Evolutionary conservation across 305 asterid genomes (phyloP).

Genomic region (Plantago coronopus): DNA sequence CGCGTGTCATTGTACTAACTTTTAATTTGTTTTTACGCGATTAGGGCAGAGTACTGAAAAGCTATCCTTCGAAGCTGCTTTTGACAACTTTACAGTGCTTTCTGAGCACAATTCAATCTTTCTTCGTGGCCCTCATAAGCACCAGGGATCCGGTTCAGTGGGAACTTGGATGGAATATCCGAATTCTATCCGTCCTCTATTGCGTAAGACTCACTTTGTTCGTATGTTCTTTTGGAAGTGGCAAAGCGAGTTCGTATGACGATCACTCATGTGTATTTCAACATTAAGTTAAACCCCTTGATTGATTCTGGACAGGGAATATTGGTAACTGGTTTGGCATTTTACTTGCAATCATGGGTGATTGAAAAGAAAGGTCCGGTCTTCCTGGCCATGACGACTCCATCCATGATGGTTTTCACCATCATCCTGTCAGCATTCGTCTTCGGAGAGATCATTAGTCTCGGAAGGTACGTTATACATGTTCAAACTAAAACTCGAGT

Average conservation of each 20-base stretch:
- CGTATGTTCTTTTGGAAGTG: background rate
- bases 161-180: constrained; percentile 66
- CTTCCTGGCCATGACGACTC: constrained; percentile 70
- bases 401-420: constrained; percentile 57
- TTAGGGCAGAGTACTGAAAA: constrained; percentile 47
- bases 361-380: constrained; percentile 91
- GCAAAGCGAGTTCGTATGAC: no score
- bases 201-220: constrained; percentile 49
- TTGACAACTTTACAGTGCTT: constrained; percentile 68
- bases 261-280: no score
- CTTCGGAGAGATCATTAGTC: constrained; percentile 61
- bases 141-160: constrained; percentile 63
- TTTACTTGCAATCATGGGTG: constrained; percentile 83
- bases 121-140: constrained; percentile 50
- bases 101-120: constrained; percentile 64
- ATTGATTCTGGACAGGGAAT: constrained; percentile 51
- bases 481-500: background rate
- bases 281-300: background rate
- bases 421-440: constrained; percentile 57
- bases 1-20: background rate
- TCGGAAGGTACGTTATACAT: constrained; percentile 60
- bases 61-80: constrained; percentile 69
- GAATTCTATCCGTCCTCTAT: constrained; percentile 58
- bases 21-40: no score
- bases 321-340: constrained; percentile 69